phyloP scores from a whole-genome alignment of 169 alveolate genomes.

The Eimeria necatrix region DNA sequence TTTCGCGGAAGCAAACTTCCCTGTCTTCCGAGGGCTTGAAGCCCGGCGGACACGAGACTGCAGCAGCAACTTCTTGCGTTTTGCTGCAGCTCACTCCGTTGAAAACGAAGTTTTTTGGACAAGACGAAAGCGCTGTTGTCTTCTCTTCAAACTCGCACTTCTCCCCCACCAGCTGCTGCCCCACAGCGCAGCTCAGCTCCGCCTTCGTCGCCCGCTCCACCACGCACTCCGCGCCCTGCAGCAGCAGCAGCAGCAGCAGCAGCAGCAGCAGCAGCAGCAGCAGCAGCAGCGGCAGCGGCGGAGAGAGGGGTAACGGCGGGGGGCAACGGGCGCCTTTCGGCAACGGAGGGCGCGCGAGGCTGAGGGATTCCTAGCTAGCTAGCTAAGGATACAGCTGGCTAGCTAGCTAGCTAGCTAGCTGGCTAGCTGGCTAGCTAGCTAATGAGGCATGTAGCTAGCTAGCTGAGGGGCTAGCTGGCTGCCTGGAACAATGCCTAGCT shows the following conservation, averaged over 20 bases:
- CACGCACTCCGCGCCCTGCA: conserved; percentile 74
- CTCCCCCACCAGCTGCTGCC: conserved; percentile 61
- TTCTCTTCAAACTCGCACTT: conserved; percentile 63
- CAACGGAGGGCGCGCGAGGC: too few relatives aligned
- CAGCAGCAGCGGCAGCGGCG: too few relatives aligned
- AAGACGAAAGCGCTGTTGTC: conserved; percentile 33
- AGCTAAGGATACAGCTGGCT: too few relatives aligned
- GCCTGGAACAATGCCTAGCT: too few relatives aligned
- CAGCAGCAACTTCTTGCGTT: conserved; percentile 28
- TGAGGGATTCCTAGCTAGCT: too few relatives aligned
- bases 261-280: too few relatives aligned
- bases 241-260: background rate
- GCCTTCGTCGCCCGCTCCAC: conserved; percentile 62
- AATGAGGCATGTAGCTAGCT: too few relatives aligned
- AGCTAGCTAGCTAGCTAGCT: too few relatives aligned
- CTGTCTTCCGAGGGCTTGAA: background rate
- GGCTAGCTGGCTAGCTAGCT: too few relatives aligned
- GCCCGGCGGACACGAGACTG: conserved; percentile 7
- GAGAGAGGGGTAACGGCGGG: too few relatives aligned
- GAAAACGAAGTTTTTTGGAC: conserved; percentile 61
- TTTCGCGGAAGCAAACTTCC: conserved; percentile 49
- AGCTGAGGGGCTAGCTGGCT: too few relatives aligned
- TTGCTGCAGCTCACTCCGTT: conserved; percentile 65
- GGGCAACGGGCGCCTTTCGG: too few relatives aligned
- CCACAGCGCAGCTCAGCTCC: conserved; percentile 3